Percentiles rank a stretch among this genome's conserved stretches.
phyloP scores from a whole-genome alignment of 257 asterid species.

The Nicotiana benthamiana region DNA sequence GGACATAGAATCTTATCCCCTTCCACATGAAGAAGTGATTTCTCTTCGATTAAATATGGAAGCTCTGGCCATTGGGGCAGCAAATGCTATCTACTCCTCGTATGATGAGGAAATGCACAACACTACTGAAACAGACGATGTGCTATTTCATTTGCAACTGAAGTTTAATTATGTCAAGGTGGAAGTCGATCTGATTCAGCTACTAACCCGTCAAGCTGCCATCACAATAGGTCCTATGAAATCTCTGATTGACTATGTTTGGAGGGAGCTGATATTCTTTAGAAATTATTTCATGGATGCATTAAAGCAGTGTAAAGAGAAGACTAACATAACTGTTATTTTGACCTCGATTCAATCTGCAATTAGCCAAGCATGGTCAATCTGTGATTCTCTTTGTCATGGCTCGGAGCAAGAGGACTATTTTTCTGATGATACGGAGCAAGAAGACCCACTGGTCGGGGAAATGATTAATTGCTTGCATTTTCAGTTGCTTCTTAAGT shows the following conservation, averaged over 20 bases:
- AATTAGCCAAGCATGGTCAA: background rate
- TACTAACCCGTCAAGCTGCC: background rate
- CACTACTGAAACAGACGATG: background rate
- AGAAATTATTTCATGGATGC: background rate
- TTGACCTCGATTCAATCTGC: background rate
- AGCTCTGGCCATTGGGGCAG: background rate
- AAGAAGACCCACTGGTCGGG: background rate
- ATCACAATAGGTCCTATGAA: background rate
- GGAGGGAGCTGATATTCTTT: background rate
- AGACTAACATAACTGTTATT: background rate
- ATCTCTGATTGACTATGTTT: conserved; percentile 1
- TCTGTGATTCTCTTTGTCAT: background rate
- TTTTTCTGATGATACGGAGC: background rate
- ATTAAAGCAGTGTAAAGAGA: background rate
- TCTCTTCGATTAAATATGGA: background rate
- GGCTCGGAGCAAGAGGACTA: background rate
- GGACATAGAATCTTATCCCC: background rate
- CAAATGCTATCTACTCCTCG: background rate
- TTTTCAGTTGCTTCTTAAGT: background rate
- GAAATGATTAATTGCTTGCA: background rate
- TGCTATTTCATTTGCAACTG: background rate
- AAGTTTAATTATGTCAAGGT: conserved; percentile 1
- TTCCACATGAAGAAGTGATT: background rate
- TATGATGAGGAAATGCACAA: background rate
- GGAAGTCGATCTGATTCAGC: background rate